A percentile compares a stretch with the other conserved stretches of the same genome.
Evolutionary conservation across 805 yeast genomes (phyloP).

Genomic region (Cyberlindnera americana): DNA sequence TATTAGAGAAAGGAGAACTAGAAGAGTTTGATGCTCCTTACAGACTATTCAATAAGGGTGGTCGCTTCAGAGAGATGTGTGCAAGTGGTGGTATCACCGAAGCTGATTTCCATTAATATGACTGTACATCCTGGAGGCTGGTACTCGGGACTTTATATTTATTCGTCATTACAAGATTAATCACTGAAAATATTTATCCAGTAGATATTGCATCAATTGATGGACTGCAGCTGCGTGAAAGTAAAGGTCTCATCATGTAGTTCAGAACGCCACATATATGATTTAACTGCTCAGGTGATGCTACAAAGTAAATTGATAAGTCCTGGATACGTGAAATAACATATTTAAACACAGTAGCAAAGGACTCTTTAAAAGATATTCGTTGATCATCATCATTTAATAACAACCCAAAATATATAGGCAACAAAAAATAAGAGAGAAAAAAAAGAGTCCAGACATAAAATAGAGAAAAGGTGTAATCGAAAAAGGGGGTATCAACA

Average conservation of each 20-base stretch:
- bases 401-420: too few species aligned
- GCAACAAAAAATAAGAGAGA: background rate
- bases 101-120: conserved; percentile 32
- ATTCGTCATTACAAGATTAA: too few species aligned
- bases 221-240: too few species aligned
- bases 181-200: too few species aligned
- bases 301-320: too few species aligned
- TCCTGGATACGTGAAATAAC: too few species aligned
- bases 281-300: too few species aligned
- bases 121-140: too few species aligned
- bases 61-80: conserved; percentile 52
- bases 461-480: background rate
- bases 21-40: conserved; percentile 54
- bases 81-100: conserved; percentile 40
- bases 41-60: conserved; percentile 38
- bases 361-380: background rate
- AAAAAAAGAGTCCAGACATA: background rate
- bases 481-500: background rate
- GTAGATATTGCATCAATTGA: too few species aligned
- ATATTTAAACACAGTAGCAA: background rate
- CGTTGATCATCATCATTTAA: background rate
- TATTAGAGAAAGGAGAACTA: conserved; percentile 53
- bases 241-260: too few species aligned
- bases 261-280: too few species aligned
- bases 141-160: too few species aligned